Percentiles rank a stretch among this genome's conserved stretches.
phyloP scores from a whole-genome alignment of 2,329 filamentous ascomycete species.

The Ascochyta lentis region DNA sequence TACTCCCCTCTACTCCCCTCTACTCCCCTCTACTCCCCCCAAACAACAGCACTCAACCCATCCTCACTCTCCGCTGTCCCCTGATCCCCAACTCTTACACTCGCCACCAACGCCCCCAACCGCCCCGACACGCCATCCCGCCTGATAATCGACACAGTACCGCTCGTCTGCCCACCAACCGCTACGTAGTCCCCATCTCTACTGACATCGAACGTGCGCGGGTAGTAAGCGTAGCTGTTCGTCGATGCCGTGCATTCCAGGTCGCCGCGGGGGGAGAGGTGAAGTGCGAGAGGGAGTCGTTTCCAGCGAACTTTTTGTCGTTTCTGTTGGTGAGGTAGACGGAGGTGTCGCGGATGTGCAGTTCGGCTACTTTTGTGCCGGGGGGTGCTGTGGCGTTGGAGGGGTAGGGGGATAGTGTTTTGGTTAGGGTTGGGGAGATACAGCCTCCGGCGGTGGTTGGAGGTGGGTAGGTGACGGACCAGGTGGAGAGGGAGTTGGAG shows the following conservation, averaged over 20 bases:
- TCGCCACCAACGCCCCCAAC: conserved; percentile 32
- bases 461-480: conserved; percentile 39
- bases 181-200: conserved; percentile 41
- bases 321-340: conserved; percentile 47
- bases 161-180: conserved; percentile 42
- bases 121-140: conserved; percentile 38
- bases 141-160: conserved; percentile 42
- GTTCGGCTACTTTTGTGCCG: conserved; percentile 43
- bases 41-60: conserved; percentile 44
- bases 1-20: no score
- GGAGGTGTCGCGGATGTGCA: conserved; percentile 43
- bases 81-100: conserved; percentile 33
- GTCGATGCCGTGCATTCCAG: conserved; percentile 40
- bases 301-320: conserved; percentile 44
- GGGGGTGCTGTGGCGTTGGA: conserved; percentile 35
- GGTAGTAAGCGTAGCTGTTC: conserved; percentile 42
- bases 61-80: conserved; percentile 42
- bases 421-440: conserved; percentile 37
- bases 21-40: conserved; percentile 47
- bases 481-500: conserved; percentile 39
- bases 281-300: conserved; percentile 46
- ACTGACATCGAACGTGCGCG: conserved; percentile 46
- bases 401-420: conserved; percentile 44
- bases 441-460: conserved; percentile 35
- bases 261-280: conserved; percentile 37